These are phyloP conservation scores for Trichosporon coremiiforme DNA, from an alignment of 1,284 basidiomycete species.

Conservation along the genomic window DNA sequence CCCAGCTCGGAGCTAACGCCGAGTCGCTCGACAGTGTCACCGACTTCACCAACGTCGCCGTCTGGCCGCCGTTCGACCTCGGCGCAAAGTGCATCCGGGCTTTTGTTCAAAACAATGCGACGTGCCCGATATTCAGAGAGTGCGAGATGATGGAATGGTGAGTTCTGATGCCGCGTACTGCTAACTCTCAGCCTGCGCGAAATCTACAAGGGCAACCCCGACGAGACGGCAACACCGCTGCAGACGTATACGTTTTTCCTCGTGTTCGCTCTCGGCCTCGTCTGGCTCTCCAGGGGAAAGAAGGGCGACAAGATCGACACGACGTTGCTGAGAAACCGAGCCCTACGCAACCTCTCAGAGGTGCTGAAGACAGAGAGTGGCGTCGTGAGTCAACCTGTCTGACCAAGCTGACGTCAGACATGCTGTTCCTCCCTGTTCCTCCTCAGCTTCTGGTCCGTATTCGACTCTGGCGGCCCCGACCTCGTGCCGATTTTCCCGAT, in stretches of 20 bases:
- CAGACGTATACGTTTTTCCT: constrained; percentile 26
- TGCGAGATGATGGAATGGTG: constrained; percentile 21
- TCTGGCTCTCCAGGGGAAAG: constrained; percentile 14
- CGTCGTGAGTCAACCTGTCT: constrained; percentile 8
- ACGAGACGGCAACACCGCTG: constrained; percentile 20
- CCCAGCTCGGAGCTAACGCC: constrained; percentile 18
- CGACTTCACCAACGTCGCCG: constrained; percentile 11
- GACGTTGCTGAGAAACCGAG: constrained; percentile 19
- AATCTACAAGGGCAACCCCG: constrained; percentile 21
- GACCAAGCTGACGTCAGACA: constrained; percentile 1
- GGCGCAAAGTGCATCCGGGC: constrained; percentile 18
- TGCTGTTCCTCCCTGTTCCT: constrained; percentile 21
- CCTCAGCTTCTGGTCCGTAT: constrained; percentile 20
- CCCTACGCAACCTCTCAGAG: not conserved
- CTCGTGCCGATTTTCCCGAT: constrained; percentile 7
- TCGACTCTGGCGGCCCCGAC: constrained; percentile 24
- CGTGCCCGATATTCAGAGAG: constrained; percentile 14
- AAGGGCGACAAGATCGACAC: constrained; percentile 25
- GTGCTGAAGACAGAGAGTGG: constrained; percentile 25
- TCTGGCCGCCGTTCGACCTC: constrained; percentile 24
- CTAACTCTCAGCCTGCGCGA: constrained; percentile 20
- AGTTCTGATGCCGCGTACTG: not conserved
- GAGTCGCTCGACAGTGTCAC: not conserved
- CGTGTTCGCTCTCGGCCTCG: constrained; percentile 14
- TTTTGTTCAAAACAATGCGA: constrained; percentile 23